A percentile compares a stretch with the other conserved stretches of the same genome.
These are phyloP conservation scores for Claviceps humidiphila DNA, from an alignment of 2,329 filamentous ascomycete species.

Conservation along the genomic window DNA sequence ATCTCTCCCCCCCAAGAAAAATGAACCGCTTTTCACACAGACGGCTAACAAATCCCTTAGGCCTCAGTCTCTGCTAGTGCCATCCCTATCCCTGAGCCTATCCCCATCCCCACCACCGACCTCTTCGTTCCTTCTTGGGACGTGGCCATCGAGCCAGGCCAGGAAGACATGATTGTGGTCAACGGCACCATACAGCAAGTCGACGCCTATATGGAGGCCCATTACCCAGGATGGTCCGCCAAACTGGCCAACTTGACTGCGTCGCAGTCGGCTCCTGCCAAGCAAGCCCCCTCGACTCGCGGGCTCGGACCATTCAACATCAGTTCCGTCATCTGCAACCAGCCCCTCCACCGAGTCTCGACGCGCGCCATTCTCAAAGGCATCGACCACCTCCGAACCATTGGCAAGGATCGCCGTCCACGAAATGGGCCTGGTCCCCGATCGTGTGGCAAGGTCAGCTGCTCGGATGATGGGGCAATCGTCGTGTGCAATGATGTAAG, in stretches of 20 bases:
- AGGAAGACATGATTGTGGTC: slow-evolving; percentile 5
- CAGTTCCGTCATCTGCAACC: not conserved
- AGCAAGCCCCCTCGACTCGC: not conserved
- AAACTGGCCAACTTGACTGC: not conserved
- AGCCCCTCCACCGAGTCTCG: not conserved
- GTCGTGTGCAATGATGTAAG: not conserved
- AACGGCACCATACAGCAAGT: slow-evolving; percentile 18
- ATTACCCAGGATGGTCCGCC: not conserved
- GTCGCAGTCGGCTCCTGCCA: not conserved
- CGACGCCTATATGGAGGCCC: slow-evolving; percentile 11
- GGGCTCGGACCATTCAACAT: not conserved
- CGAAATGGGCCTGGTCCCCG: not conserved
- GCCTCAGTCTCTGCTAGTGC: no score
- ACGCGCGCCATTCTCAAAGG: not conserved
- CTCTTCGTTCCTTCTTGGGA: no score
- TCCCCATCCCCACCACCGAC: no score
- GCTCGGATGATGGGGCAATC: not conserved
- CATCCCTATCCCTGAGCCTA: no score
- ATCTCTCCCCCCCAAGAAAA: no score
- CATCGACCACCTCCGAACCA: not conserved
- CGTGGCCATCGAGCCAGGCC: no score
- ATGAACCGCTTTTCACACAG: no score
- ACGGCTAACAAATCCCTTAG: no score
- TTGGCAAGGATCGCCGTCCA: not conserved
- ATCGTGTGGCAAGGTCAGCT: not conserved